Conservation (phyloP, 2,329 filamentous ascomycete species). For the Cercospora sp. region DNA sequence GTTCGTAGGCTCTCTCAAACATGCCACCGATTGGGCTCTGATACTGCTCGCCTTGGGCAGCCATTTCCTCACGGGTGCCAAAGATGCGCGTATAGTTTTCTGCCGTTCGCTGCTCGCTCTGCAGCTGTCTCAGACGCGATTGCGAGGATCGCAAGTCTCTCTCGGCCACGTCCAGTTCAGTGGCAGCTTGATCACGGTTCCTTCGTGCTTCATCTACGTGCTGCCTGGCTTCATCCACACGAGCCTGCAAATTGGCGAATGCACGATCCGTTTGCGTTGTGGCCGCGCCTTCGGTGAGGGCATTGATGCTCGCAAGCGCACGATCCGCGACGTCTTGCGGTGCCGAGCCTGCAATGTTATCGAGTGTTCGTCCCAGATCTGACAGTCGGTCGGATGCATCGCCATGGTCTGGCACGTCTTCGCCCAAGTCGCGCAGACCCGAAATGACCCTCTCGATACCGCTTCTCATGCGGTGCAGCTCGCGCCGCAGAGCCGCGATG, state of each 20-base stretch:
- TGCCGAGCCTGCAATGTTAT: conserved; percentile 30
- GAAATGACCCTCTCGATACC: conserved; percentile 42
- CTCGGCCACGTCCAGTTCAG: conserved; percentile 38
- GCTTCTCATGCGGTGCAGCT: conserved; percentile 41
- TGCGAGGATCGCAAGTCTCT: conserved; percentile 37
- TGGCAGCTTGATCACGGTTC: conserved; percentile 37
- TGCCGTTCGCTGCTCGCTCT: conserved; percentile 39
- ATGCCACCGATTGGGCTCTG: conserved; percentile 51
- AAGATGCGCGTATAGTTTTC: conserved; percentile 47
- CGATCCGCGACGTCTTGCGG: conserved; percentile 27
- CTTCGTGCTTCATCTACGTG: conserved; percentile 37
- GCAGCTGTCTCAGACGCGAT: conserved; percentile 37
- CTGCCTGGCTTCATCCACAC: conserved; percentile 36
- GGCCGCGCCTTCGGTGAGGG: conserved; percentile 16
- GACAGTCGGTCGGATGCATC: conserved; percentile 35
- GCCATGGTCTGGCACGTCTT: conserved; percentile 37
- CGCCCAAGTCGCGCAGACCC: conserved; percentile 41
- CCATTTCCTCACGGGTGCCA: conserved; percentile 49
- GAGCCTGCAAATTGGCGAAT: conserved; percentile 32
- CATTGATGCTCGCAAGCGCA: conserved; percentile 30
- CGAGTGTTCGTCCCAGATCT: conserved; percentile 35
- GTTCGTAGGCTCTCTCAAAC: conserved; percentile 48
- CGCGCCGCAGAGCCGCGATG: conserved; percentile 40
- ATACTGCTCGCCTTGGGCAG: conserved; percentile 49
- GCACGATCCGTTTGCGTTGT: conserved; percentile 30